phyloP scores from a whole-genome alignment of 495 filamentous ascomycete species.

The Podospora comata region DNA sequence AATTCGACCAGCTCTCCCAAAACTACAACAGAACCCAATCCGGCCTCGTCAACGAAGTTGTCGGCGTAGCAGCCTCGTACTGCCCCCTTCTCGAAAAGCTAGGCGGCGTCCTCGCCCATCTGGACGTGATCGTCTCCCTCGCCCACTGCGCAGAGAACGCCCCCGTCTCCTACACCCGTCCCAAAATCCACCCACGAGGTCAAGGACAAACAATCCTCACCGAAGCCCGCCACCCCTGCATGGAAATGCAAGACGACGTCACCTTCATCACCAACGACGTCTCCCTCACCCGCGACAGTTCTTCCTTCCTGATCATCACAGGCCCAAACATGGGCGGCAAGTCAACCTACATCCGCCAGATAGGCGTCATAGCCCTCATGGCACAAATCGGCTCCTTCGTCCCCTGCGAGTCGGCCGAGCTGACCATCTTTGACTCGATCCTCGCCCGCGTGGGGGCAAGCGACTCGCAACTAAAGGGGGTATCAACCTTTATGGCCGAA shows the following conservation, averaged over 20 bases:
- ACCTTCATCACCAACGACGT: conserved; percentile 99
- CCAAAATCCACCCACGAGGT: conserved; percentile 87
- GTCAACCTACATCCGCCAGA: conserved; percentile 97
- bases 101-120: conserved; percentile 83
- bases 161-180: conserved; percentile 84
- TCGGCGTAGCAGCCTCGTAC: conserved; percentile 89
- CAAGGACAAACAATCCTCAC: conserved; percentile 86
- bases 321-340: conserved; percentile 99
- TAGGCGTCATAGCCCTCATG: conserved; percentile 96
- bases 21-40: conserved; percentile 96
- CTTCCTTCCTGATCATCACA: conserved; percentile 94
- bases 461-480: conserved; percentile 95
- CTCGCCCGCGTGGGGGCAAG: conserved; percentile 93
- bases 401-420: conserved; percentile 81
- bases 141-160: conserved; percentile 93
- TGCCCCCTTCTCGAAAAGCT: conserved; percentile 89
- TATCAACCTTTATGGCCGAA: conserved; percentile 99
- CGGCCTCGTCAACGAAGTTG: conserved; percentile 88
- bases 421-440: conserved; percentile 97
- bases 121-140: conserved; percentile 95
- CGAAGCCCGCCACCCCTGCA: conserved; percentile 93
- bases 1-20: conserved; percentile 90
- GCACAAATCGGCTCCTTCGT: conserved; percentile 97
- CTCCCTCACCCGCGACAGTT: conserved; percentile 70
- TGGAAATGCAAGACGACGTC: conserved; percentile 99